A percentile compares a stretch with the other conserved stretches of the same genome.
These are phyloP conservation scores for Buddleja alternifolia DNA, from an alignment of 257 asterid genomes.

Conservation along the genomic window DNA sequence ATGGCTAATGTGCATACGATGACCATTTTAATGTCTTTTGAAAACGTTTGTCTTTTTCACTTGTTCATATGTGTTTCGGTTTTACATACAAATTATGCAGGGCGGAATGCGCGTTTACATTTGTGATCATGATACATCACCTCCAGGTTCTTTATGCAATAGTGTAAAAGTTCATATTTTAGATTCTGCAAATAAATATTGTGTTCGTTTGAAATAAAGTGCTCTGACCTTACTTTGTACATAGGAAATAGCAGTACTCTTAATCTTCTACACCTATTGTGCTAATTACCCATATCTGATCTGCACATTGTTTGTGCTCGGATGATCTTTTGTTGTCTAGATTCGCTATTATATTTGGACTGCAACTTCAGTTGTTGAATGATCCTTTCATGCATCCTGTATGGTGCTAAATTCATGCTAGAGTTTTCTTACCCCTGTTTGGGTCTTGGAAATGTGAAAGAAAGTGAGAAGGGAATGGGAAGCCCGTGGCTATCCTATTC, in stretches of 20 bases:
- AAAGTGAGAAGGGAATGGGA: neutral
- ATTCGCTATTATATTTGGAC: neutral
- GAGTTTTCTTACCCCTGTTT: constrained; percentile 2
- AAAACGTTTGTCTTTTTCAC: neutral
- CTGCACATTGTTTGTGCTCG: neutral
- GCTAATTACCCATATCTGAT: neutral
- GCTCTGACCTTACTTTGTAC: constrained; percentile 9
- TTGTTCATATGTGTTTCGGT: neutral
- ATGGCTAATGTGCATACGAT: neutral
- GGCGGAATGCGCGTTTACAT: constrained; percentile 68
- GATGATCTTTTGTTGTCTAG: neutral
- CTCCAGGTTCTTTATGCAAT: constrained; percentile 61
- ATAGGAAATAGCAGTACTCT: neutral
- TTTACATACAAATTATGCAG: constrained; percentile 44
- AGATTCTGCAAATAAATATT: neutral
- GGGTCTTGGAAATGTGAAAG: constrained; percentile 2
- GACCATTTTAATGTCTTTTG: neutral
- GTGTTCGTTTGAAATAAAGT: neutral
- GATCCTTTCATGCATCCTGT: neutral
- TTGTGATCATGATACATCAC: constrained; percentile 71
- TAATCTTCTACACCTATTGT: neutral
- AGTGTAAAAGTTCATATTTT: neutral
- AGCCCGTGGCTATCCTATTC: neutral
- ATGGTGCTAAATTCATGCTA: constrained; percentile 8
- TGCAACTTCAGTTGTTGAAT: neutral